Evolutionary conservation across 2,329 filamentous ascomycete species (phyloP).

Genomic region (Magnaporthiopsis incrustans): DNA sequence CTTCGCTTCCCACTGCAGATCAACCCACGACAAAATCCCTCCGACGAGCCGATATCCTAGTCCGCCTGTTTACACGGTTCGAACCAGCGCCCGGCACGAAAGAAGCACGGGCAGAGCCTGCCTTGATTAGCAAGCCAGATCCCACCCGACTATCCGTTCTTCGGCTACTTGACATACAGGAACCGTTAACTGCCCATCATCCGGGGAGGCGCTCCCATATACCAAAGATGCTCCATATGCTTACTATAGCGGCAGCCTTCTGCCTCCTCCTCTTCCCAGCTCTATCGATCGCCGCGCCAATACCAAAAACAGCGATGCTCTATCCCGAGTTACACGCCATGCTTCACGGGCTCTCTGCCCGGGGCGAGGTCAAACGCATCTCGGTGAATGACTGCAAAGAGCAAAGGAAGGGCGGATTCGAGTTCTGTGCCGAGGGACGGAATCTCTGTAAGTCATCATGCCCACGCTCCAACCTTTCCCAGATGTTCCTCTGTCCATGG

Average conservation of each 20-base stretch:
- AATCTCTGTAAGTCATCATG: conserved; percentile 3
- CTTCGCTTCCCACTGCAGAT: not conserved
- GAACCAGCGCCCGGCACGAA: not conserved
- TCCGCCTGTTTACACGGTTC: not conserved
- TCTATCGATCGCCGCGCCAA: not conserved
- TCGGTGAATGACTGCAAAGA: not conserved
- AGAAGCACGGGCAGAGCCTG: not conserved
- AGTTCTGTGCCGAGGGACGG: conserved; percentile 1
- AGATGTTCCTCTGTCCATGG: not conserved
- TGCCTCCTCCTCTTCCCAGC: not conserved
- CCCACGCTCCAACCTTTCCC: conserved; percentile 6
- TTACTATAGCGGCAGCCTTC: not conserved
- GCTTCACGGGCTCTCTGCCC: not conserved
- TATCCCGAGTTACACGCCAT: not conserved
- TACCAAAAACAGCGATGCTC: not conserved
- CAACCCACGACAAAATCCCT: not conserved
- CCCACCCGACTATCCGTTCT: not conserved
- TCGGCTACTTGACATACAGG: not conserved
- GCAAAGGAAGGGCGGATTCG: not conserved
- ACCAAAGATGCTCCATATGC: not conserved
- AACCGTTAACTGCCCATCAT: not conserved
- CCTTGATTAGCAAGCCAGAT: not conserved
- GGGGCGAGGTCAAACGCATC: not conserved
- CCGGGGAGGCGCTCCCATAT: not conserved
- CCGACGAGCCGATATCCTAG: not conserved